Conservation (phyloP, 345 rosid species). For the Syzygium aromaticum region DNA sequence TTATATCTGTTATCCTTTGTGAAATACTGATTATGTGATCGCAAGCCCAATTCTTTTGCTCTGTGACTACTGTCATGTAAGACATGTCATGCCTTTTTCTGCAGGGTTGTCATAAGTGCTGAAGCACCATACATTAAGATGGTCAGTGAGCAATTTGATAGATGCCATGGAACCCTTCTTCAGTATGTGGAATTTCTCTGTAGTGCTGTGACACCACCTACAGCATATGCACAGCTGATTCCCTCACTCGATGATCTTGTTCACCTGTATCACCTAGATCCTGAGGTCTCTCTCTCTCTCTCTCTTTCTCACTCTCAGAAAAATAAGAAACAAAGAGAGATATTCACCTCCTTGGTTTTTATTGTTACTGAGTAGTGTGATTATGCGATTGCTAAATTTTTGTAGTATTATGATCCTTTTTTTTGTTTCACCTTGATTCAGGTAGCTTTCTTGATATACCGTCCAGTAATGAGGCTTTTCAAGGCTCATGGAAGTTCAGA, state of each 20-base stretch:
- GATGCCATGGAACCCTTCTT: constrained; percentile 98
- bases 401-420: background rate
- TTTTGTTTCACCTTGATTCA: constrained; percentile 6
- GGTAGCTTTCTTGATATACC: constrained; percentile 95
- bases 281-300: constrained; percentile 58
- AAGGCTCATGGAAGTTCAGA: constrained; percentile 59
- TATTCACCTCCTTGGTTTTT: background rate
- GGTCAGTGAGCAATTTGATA: constrained; percentile 98
- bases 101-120: constrained; percentile 88
- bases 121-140: constrained; percentile 96
- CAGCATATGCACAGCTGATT: constrained; percentile 71
- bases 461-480: constrained; percentile 96
- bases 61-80: background rate
- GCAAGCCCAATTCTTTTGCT: background rate
- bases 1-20: background rate
- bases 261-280: constrained; percentile 87
- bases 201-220: constrained; percentile 67
- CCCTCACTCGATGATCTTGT: constrained; percentile 87
- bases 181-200: constrained; percentile 95
- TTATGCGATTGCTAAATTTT: background rate
- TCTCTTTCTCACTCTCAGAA: background rate
- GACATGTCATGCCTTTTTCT: constrained; percentile 9
- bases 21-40: background rate
- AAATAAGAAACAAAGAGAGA: background rate
- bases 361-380: background rate